Evolutionary conservation across 1,139 yeast genomes (phyloP), one percentile per base, ranked within the genome.

Genomic region (Candida sojae): DNA sequence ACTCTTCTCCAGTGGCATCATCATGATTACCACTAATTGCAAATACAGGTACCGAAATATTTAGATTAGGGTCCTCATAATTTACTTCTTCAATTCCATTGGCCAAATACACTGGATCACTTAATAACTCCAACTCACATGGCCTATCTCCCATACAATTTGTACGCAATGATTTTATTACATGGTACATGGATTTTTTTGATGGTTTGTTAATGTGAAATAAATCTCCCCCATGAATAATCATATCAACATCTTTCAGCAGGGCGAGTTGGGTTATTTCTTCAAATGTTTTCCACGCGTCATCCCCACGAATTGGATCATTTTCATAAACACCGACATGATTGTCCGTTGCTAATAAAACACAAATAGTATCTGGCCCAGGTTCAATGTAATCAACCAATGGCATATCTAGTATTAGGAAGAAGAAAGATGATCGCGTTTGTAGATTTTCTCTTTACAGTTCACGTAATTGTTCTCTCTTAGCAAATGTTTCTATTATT

Each of bases 11-110:
- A 0, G 97, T 88, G 1, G 97, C 91, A 67, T 93, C 99, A 65
- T 93, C 99, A 64, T 93, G 99, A 60, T 93, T 93, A 3, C 99
- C 99, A 49, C 93, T 84, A 8, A 95, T 93, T 9, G 95, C 95
- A 73, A 93, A 91, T 21, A 93, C 81, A 0, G 99, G 99, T n/a
- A 91, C 80, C 0, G 96, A 84, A 2, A 93, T 85, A 64, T 93
- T 93, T 51, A 90, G 68, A 64, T 93, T 90, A 3, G 92, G 91
- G 63, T 93, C 98, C 59, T 89, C 96, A 63, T 89, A 93, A 60
- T 92, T 91, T 36, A 92, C 88, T 45, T 82, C 81, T 47, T 84
- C 80, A 54, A 87, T 75, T 13, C 80, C 86, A 53, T 76, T 80
- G 40, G 77, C 79, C 54, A 87, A 74, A 2, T 73, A 59, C 5